These are phyloP conservation scores for Hyaloscypha hepaticicola DNA, from an alignment of 495 filamentous ascomycete genomes.

Conservation along the genomic window DNA sequence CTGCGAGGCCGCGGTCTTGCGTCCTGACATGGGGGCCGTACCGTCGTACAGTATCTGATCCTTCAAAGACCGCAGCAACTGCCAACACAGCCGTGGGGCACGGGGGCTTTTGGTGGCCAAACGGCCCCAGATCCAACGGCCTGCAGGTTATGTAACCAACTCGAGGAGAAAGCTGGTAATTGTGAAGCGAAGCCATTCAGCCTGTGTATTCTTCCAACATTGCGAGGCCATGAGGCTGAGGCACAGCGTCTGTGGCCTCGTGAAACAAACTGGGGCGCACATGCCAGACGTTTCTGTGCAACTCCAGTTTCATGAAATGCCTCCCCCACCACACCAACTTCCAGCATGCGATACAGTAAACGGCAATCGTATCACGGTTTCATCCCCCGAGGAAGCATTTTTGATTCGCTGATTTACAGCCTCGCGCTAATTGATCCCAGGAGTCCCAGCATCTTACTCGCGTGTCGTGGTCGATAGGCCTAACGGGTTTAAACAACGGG, in stretches of 20 bases:
- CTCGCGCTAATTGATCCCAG: not conserved
- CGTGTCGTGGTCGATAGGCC: not conserved
- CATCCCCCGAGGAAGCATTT: not conserved
- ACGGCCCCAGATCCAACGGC: conserved; percentile 1
- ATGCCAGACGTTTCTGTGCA: not conserved
- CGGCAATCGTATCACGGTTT: not conserved
- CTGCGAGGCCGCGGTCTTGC: conserved; percentile 6
- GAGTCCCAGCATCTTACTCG: not conserved
- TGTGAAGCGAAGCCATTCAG: not conserved
- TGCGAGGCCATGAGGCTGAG: not conserved
- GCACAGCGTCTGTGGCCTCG: not conserved
- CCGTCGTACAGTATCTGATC: not conserved
- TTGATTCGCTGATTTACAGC: not conserved
- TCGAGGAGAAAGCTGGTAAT: not conserved
- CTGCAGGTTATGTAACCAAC: conserved; percentile 1
- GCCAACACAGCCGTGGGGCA: not conserved
- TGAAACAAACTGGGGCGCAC: not conserved
- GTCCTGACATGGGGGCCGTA: not conserved
- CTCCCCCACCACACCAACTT: not conserved
- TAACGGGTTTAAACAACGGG: not conserved
- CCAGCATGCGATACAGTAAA: not conserved
- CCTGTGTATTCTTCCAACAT: not conserved
- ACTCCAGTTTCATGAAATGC: not conserved
- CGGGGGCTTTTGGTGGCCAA: not conserved
- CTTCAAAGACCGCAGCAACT: not conserved